phyloP scores from a whole-genome alignment of 129 eudicot genomes.

The Centella asiatica region DNA sequence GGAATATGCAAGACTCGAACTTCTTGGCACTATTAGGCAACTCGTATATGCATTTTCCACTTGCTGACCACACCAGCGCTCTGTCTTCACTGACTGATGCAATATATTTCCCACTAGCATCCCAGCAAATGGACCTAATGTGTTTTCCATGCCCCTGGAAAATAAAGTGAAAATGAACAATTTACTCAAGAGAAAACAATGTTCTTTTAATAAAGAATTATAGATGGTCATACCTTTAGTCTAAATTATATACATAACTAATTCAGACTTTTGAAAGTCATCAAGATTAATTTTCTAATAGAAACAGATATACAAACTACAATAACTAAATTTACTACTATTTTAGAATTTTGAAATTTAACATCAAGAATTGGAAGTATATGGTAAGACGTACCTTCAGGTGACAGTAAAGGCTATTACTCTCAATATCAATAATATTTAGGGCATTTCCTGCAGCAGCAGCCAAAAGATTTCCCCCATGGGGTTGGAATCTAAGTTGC shows the following conservation, averaged over 20 bases:
- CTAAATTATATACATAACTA: too few species aligned
- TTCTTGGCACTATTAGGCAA: constrained; percentile 20
- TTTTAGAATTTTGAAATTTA: too few species aligned
- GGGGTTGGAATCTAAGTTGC: constrained; percentile 41
- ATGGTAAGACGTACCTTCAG: constrained; percentile 20
- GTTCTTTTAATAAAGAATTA: too few species aligned
- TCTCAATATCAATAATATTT: constrained; percentile 25
- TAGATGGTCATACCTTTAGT: too few species aligned
- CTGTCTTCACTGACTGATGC: constrained; percentile 40
- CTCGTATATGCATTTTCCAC: constrained; percentile 25
- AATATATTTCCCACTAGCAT: constrained; percentile 25
- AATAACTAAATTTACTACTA: too few species aligned
- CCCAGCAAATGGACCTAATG: constrained; percentile 39
- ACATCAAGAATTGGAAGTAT: too few species aligned
- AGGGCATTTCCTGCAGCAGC: constrained; percentile 32
- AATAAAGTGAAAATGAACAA: background rate
- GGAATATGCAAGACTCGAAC: constrained; percentile 32
- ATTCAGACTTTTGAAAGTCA: too few species aligned
- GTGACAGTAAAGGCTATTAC: background rate
- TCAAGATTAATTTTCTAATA: too few species aligned
- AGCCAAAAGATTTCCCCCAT: constrained; percentile 32
- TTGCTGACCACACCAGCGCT: constrained; percentile 29
- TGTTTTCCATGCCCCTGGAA: constrained; percentile 34
- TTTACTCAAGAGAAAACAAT: too few species aligned
- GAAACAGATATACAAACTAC: too few species aligned